A percentile compares a stretch with the other conserved stretches of the same genome.
phyloP scores from a whole-genome alignment of 768 basidiomycete species.

The Podaxis carcinomalis region DNA sequence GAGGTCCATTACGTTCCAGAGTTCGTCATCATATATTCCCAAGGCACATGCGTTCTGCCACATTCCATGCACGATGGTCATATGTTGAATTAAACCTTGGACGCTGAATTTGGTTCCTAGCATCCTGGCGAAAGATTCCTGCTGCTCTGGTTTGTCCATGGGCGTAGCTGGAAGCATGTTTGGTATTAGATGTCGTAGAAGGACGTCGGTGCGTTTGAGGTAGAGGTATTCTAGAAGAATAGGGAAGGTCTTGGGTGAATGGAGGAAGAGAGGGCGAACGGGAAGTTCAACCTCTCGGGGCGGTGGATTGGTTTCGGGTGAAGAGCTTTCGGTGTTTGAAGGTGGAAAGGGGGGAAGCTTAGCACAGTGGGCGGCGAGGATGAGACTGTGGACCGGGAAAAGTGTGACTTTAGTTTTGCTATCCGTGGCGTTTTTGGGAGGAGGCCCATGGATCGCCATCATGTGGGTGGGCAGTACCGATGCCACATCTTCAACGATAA shows the following conservation, averaged over 20 bases:
- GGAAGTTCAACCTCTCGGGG: slow-evolving; percentile 46
- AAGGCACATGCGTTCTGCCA: slow-evolving; percentile 72
- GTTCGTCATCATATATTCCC: slow-evolving; percentile 58
- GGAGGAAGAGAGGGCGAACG: slow-evolving; percentile 58
- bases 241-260: slow-evolving; percentile 58
- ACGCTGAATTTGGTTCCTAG: slow-evolving; percentile 38
- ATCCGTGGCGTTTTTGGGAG: slow-evolving; percentile 16
- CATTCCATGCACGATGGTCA: slow-evolving; percentile 52
- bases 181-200: slow-evolving; percentile 50
- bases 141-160: slow-evolving; percentile 18
- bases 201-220: slow-evolving; percentile 45
- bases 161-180: slow-evolving; percentile 25
- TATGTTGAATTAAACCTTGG: slow-evolving; percentile 44
- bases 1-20: slow-evolving; percentile 66
- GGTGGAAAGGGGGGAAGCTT: slow-evolving; percentile 53
- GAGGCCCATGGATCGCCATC: slow-evolving; percentile 38
- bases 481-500: slow-evolving; percentile 32
- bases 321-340: slow-evolving; percentile 20
- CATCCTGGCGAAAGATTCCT: slow-evolving; percentile 24
- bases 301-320: slow-evolving; percentile 17
- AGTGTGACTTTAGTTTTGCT: slow-evolving; percentile 34
- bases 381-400: slow-evolving; percentile 65
- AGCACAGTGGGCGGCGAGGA: slow-evolving; percentile 68
- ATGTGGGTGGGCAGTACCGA: slow-evolving; percentile 45
- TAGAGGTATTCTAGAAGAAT: slow-evolving; percentile 64